These are phyloP conservation scores for Orbilia ellipsospora DNA, from an alignment of 2,329 filamentous ascomycete genomes.

Conservation along the genomic window DNA sequence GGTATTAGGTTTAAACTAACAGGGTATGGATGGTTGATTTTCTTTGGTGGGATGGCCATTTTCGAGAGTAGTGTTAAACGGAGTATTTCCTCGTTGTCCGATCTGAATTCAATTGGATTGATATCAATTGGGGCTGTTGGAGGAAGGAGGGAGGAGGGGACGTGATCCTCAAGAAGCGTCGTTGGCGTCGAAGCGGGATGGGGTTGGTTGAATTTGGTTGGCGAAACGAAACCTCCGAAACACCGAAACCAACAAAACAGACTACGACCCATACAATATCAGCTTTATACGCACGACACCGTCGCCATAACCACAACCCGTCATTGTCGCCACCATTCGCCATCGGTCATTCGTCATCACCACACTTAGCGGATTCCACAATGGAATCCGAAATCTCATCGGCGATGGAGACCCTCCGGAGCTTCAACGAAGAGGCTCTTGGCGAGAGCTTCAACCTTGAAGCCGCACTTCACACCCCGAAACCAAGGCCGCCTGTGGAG, in stretches of 20 bases:
- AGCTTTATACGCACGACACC: too few relatives aligned
- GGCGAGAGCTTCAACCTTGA: constrained; percentile 9
- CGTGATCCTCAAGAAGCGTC: background rate
- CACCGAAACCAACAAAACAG: constrained; percentile 61
- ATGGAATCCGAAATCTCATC: constrained; percentile 47
- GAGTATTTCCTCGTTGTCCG: background rate
- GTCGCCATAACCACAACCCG: constrained; percentile 22
- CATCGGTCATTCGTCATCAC: constrained; percentile 1
- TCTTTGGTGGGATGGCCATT: constrained; percentile 75
- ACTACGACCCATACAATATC: constrained; percentile 63
- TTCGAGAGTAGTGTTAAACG: constrained; percentile 1
- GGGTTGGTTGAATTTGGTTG: constrained; percentile 43
- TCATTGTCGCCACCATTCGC: constrained; percentile 6
- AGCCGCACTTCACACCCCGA: constrained; percentile 10
- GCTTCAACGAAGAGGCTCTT: background rate
- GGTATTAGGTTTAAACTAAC: constrained; percentile 69
- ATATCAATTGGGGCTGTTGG: background rate
- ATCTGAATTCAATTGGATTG: constrained; percentile 3
- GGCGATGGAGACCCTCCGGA: constrained; percentile 12
- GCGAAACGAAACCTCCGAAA: constrained; percentile 66
- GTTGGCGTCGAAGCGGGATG: background rate
- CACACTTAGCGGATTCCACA: background rate
- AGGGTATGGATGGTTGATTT: constrained; percentile 83
- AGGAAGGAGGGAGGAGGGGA: constrained; percentile 60
- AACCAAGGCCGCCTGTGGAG: constrained; percentile 25